Evolutionary conservation across 768 basidiomycete species (phyloP), one percentile per base, ranked within the genome.

Genomic region (Hysterangium stoloniferum): DNA sequence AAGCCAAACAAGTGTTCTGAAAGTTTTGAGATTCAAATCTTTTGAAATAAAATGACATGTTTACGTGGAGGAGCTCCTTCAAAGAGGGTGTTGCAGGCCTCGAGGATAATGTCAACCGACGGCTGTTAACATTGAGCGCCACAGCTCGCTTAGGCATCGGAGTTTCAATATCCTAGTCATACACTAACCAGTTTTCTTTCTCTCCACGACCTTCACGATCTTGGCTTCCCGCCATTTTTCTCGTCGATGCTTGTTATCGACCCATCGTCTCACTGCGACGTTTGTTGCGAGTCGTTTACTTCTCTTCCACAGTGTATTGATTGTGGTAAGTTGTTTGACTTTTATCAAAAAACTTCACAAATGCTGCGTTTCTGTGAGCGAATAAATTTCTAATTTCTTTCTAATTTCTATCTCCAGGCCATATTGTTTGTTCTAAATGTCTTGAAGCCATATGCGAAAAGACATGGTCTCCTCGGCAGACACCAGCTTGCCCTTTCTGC

Each of bases 401-500:
- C 32, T 19, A 29, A 37, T 48, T 22, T 52, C 62, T 56, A 59
- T 61, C 69, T 52, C 32, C 55, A 90, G 87, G 87, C 59, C 87
- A 90, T 70, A 80, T 89, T 54, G 71, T 90, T 54, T 90, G 87
- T 67, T 74, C 78, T 36, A 71, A 66, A 64, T 90, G 87, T 71
- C 83, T 84, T 74, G 79, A 76, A 63, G 82, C 74, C 66, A 88
- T 90, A 60, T 76, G 83, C 65, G 83, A 89, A 72, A 89, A 88
- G 75, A 84, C 84, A 38, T 49, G 53, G 47, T 66, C 82, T 32
- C 69, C 82, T 24, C 77, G 84, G 57, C 75, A 78, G 58, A 59
- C 75, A n/a, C 85, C 87, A 52, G 77, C 69, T 67, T 90, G 87
- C 71, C 87, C 87, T 57, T 88, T 88, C 71, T 90, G 87, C 68